Evolutionary conservation across 148 eudicot species (phyloP), one percentile per base, ranked within the genome.

Genomic region (Oxyria digyna): DNA sequence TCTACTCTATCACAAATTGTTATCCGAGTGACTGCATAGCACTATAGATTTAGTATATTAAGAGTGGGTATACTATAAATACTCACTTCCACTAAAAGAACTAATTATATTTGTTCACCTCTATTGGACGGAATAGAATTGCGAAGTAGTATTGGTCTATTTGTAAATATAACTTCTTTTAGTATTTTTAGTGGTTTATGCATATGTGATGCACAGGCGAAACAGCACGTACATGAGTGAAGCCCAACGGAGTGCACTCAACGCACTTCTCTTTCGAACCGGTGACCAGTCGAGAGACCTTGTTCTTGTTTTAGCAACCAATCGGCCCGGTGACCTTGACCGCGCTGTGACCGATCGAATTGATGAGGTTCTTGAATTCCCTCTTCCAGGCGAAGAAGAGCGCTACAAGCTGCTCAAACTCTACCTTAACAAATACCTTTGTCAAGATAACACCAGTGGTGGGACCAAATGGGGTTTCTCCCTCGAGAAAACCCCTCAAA

Each of bases 281-380:
- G 99, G 99, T 37, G 99, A 94, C 80, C 99, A 94, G 67, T 94
- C 99, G 48, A 80, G 96, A 78, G 99, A 94, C 64, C 82, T 88
- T 33, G 99, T 90, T 40, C 99, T 94, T 18, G 99, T 94, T 54
- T 91, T 94, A 9, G 99, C 96, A 59, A 94, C 97, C 42, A 94
- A 94, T 76, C 80, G 97, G 57, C 97, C 99, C 0, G 97, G 96
- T 4, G 99, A 94, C 78, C 97, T 94, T 17, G 97, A 94, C 78
- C 76, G 84, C 72, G 97, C 99, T 3, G 79, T 94, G 63, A 88
- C 99, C 5, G 97, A 94, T 69, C 87, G 99, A 23, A 94, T 94
- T 8, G 99, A 94, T 63, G 99, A 94, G 69, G 96, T 94, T 32
- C 82, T 94, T 8, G 96, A 94, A 70, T 94, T 94, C 79, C 99